Base-by-base conservation (phyloP, 2,329 filamentous ascomycete species). In the Penicillium frequentans region DNA sequence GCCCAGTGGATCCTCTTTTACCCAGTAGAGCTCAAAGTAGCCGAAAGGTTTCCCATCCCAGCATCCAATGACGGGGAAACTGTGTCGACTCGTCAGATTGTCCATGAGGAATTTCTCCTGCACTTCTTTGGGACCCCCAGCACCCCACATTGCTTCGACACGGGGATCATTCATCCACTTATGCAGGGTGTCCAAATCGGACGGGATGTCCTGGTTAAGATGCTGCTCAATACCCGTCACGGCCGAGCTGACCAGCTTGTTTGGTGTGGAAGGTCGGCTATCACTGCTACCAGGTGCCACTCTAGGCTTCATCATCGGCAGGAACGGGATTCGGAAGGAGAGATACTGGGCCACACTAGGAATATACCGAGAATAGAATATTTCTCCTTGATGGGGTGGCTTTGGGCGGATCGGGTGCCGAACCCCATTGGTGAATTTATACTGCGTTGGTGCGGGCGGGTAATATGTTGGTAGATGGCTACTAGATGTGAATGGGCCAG, bases 21-120 rank as follows among this genome's bases (percentile, higher is more conserved):
- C 91, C 93, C 95, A 99, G 77, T 99, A 99, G 33, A 99, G 84
- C 78, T 99, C 95, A 71, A 99, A 97, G 72, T 96, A 99, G 0
- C 92, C 95, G 76, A 98, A 99, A 0, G 93, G 93, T 58, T 93
- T 89, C 11, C 91, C 93, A 66, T 98, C 91, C 90, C 93, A 99
- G 71, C 92, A 88, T 1, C 90, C 95, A 59, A 98, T 93, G 0
- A 88, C 91, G 0, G 95, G 95, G 73, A 98, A 96, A 9, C 88
- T 91, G 74, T 97, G 89, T 19, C 82, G 81, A 21, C 82, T 86
- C 13, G 81, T 81, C 11, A 98, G 77, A 0, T 83, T 86, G 2
- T 77, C 79, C 21, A 82, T 78, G 3, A 99, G 79, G 59, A 96
- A 96, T 2, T 83, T 76, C 66, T 86, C 82, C 63, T 90, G 87